Base-by-base conservation (phyloP, 2,329 filamentous ascomycete species). In the Metarhizium humberi region DNA sequence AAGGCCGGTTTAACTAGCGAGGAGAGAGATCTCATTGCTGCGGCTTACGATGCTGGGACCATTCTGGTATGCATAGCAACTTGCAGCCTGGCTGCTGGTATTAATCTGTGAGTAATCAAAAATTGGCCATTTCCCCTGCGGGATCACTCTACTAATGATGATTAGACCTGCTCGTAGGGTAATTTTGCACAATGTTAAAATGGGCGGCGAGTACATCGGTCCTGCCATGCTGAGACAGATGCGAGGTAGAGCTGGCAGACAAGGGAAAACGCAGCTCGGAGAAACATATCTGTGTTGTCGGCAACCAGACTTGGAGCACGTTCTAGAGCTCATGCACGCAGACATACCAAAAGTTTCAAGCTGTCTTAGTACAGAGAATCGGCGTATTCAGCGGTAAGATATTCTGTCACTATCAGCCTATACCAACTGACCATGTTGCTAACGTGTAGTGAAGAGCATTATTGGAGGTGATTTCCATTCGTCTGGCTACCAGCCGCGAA, bases 201-300 rank as follows among this genome's bases (percentile, higher is more conserved):
- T 91, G 86, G 88, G 88, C 0, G 78, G 85, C 53, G 86, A 90
- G 49, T 73, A 90, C 50, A 81, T 91, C n/a, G 87, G 86, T 0
- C 87, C 88, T 13, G 84, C 87, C 4, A 88, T 92, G 84, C 74
- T 92, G 68, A 81, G 87, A 51, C 88, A 92, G 69, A 92, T 91
- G 88, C 81, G 87, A 64, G 88, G 88, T 3, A 79, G 88, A 57
- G 88, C 88, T 20, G 88, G 88, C 6, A 79, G 88, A 54, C 90
- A 90, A 69, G 88, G 88, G 51, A 91, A 90, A 64, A 86, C 89
- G 55, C 85, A 88, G 52, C 73, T 88, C 50, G 88, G 88, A 2
- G 88, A 91, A 70, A 91, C 86, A 1, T 91, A 87, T 66, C 73
- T 91, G 1, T 90, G 87, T 65, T 91, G 87, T 63, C 79, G 83